phyloP scores from a whole-genome alignment of 371 early-diverging fungal species.

The Mortierella sp. region DNA sequence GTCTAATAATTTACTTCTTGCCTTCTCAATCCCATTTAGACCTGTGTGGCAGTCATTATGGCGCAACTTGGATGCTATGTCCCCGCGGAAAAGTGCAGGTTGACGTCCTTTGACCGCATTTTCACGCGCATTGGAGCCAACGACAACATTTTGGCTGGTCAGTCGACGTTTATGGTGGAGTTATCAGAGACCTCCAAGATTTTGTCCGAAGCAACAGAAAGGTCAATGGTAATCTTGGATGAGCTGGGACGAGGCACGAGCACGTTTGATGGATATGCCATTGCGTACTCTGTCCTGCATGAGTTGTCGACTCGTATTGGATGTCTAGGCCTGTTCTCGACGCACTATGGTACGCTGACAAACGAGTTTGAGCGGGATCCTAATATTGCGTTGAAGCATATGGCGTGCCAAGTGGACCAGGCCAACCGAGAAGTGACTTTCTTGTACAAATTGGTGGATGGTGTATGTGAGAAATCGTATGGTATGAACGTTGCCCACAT shows the following conservation, averaged over 20 bases:
- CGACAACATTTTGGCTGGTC: constrained; percentile 97
- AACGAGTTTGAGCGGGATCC: constrained; percentile 82
- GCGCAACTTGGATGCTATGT: constrained; percentile 99
- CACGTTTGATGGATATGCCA: constrained; percentile 99
- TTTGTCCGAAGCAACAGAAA: constrained; percentile 91
- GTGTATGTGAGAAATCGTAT: constrained; percentile 87
- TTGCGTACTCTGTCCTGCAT: constrained; percentile 96
- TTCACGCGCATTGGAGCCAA: constrained; percentile 98
- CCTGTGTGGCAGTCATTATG: constrained; percentile 97
- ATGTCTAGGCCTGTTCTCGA: constrained; percentile 96
- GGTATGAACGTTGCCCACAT: constrained; percentile 97
- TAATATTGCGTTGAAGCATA: constrained; percentile 74
- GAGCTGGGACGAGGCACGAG: constrained; percentile 99
- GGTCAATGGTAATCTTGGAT: constrained; percentile 98
- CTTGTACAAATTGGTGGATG: constrained; percentile 92
- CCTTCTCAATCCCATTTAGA: constrained; percentile 56
- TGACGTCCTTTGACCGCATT: constrained; percentile 97
- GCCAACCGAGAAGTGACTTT: constrained; percentile 94
- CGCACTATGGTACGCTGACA: constrained; percentile 98
- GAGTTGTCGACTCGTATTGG: constrained; percentile 87
- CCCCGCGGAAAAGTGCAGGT: constrained; percentile 83
- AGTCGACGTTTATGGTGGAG: constrained; percentile 99
- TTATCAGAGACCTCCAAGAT: constrained; percentile 97
- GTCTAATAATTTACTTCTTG: background rate
- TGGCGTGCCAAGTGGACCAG: constrained; percentile 90